Base-by-base conservation (phyloP, 331 rosid species). In the Saraca asoca region DNA sequence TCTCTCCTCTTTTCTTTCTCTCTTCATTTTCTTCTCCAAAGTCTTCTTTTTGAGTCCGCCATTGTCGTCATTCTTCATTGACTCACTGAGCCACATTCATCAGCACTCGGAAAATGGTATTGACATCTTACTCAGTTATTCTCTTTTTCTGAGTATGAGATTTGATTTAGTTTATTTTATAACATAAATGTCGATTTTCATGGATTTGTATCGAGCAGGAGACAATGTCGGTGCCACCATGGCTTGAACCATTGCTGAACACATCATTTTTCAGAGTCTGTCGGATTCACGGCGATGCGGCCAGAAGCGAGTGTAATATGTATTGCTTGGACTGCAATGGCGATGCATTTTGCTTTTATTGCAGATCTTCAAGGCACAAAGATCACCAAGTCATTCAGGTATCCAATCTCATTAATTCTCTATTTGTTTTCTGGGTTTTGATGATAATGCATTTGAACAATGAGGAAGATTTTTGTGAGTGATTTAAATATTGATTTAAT, bases 341-440 rank as follows among this genome's bases (percentile, higher is more conserved):
- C 34, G 86, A 70, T 11, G 85, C 96, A 18, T 91, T 91, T 68
- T 91, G 98, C 72, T 87, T 87, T 39, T 91, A 87, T 29, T 91
- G 98, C 65, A 87, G 96, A 18, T 91, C 98, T 16, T 83, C 88
- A 0, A 12, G 80, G 13, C 98, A 91, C 87, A 82, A 83, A 56
- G 92, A 89, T 52, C 98, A 89, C 49, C 89, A 66, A 60, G 96
- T 89, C 37, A 79, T 92, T 75, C 96, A 92, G 92, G 96, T 85
- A 13, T 9, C 43, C 50, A n/a, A 11, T 48, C 29, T 16, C 6
- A 37, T 5, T 10, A 6, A 1, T 69, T 29, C 29, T 41, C 17
- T 6, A 12, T 4, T 8, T 9, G 0, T 7, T 20, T 24, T 35
- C 34, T 19, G 44, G 60, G 24, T 31, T 1, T 46, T 34, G 4